These are phyloP conservation scores for Chlorella ohadii DNA, from an alignment of 139 green algal genomes.

Conservation along the genomic window DNA sequence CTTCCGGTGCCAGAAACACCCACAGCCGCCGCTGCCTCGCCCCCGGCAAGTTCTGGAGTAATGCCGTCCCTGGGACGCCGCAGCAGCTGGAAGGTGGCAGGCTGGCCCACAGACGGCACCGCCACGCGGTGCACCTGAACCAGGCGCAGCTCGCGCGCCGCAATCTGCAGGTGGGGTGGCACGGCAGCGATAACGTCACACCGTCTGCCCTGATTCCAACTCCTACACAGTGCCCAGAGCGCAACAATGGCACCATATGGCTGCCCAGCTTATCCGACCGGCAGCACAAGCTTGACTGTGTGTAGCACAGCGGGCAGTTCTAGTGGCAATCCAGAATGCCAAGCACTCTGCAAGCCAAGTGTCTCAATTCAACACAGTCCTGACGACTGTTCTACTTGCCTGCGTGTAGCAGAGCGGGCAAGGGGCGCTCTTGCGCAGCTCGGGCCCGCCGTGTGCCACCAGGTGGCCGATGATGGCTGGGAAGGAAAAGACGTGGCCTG, in stretches of 20 bases:
- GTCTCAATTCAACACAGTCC: not conserved
- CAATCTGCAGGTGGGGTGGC: constrained; percentile 44
- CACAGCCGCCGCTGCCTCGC: not conserved
- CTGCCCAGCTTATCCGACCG: too few species aligned
- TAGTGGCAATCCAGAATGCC: not conserved
- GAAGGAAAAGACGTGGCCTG: constrained; percentile 88
- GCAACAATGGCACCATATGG: too few species aligned
- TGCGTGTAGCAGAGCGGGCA: constrained; percentile 59
- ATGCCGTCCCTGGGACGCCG: constrained; percentile 53
- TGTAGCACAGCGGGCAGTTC: too few species aligned
- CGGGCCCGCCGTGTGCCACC: constrained; percentile 65
- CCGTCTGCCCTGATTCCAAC: too few species aligned
- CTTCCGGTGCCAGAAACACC: not conserved
- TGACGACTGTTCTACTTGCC: too few species aligned
- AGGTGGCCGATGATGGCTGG: constrained; percentile 85
- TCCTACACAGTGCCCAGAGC: too few species aligned
- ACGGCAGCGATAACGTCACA: too few species aligned
- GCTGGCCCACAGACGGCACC: constrained; percentile 35
- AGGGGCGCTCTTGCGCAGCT: constrained; percentile 55
- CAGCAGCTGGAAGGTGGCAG: constrained; percentile 63
- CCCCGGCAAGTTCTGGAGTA: constrained; percentile 42
- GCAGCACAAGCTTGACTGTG: too few species aligned
- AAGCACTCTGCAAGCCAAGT: too few species aligned
- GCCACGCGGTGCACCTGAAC: constrained; percentile 50
- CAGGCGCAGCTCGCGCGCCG: constrained; percentile 78